Evolutionary conservation across 208 protist species (phyloP).

Genomic region (Angomonas ambiguus): DNA sequence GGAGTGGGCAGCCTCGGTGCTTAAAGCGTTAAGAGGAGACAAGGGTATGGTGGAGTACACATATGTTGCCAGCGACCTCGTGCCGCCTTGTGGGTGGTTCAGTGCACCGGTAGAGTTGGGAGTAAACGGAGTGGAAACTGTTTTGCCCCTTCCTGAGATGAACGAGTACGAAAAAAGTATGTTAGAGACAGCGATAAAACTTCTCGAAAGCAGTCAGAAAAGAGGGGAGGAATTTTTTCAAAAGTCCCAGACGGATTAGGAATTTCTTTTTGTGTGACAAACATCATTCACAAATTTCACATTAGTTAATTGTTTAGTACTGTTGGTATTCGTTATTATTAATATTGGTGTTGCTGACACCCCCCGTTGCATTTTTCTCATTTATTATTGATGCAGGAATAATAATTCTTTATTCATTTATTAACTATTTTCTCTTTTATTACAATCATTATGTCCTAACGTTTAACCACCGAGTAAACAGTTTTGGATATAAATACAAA

Average conservation of each 20-base stretch:
- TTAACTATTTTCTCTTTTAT: no score
- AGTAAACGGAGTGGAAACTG: slow-evolving; percentile 54
- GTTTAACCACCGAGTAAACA: no score
- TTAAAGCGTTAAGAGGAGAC: slow-evolving; percentile 72
- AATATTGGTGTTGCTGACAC: no score
- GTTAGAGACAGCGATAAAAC: slow-evolving; percentile 64
- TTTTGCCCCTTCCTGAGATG: slow-evolving; percentile 57
- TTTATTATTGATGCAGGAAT: no score
- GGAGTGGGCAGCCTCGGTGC: slow-evolving; percentile 58
- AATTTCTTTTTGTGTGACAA: no score
- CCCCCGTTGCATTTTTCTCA: no score
- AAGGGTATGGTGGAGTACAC: slow-evolving; percentile 67
- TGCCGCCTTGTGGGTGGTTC: slow-evolving; percentile 72
- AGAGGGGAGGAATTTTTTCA: background rate
- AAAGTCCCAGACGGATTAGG: no score
- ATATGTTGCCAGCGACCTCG: slow-evolving; percentile 54
- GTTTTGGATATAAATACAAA: slow-evolving; percentile 2
- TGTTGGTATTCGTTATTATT: no score
- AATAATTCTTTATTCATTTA: no score
- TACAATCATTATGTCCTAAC: no score
- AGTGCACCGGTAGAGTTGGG: slow-evolving; percentile 78
- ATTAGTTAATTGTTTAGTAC: no score
- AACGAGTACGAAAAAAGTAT: slow-evolving; percentile 56
- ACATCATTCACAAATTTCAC: no score
- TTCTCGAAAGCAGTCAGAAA: slow-evolving; percentile 17